Evolutionary conservation across 805 yeast species (phyloP).

Genomic region (Ogataea pini): DNA sequence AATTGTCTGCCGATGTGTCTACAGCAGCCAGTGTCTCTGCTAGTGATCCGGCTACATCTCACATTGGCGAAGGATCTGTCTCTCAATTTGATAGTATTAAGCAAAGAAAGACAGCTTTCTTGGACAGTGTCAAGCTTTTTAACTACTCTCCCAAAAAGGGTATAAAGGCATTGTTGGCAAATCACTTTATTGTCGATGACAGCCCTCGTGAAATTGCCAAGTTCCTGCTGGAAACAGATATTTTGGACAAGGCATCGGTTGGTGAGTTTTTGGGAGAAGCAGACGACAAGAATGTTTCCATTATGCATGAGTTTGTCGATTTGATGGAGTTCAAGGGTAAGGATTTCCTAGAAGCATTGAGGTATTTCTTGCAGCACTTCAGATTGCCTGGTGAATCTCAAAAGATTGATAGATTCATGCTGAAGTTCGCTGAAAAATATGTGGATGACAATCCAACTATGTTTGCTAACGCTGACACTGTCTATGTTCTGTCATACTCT

Average conservation of each 20-base stretch:
- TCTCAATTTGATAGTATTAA: conserved; percentile 83
- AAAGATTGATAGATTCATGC: conserved; percentile 94
- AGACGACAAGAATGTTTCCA: conserved; percentile 68
- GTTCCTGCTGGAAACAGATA: conserved; percentile 66
- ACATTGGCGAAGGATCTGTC: conserved; percentile 33
- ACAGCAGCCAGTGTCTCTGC: conserved; percentile 18
- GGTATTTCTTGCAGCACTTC: conserved; percentile 81
- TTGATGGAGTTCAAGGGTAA: conserved; percentile 70
- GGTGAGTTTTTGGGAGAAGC: conserved; percentile 96
- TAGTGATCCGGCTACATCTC: conserved; percentile 15
- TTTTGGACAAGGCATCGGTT: conserved; percentile 76
- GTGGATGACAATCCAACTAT: conserved; percentile 84
- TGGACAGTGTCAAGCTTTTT: conserved; percentile 77
- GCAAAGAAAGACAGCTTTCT: conserved; percentile 75
- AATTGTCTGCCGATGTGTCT: conserved; percentile 26
- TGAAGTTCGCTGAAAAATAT: conserved; percentile 93
- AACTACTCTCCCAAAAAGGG: conserved; percentile 87
- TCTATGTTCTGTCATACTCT: conserved; percentile 89
- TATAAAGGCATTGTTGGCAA: conserved; percentile 56
- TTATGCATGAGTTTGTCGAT: conserved; percentile 94
- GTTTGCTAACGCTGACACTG: conserved; percentile 91
- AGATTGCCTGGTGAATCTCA: conserved; percentile 98
- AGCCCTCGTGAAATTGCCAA: conserved; percentile 71
- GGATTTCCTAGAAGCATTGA: conserved; percentile 81
- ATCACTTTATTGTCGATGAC: conserved; percentile 61